Evolutionary conservation across 768 basidiomycete genomes (phyloP).

Genomic region (Lactarius quietus): DNA sequence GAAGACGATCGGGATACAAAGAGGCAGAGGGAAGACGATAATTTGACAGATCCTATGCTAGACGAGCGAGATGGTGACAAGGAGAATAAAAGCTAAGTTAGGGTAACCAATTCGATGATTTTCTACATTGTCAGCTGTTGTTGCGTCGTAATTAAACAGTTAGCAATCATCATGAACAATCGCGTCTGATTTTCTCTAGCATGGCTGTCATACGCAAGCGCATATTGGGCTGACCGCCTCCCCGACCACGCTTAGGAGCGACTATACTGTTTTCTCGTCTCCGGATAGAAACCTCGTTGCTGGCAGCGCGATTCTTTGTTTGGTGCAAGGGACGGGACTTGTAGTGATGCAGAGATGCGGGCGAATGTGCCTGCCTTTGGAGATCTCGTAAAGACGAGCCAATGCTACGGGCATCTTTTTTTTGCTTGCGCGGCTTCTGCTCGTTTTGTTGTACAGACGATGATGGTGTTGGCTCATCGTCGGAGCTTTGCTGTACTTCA

Average conservation of each 20-base stretch:
- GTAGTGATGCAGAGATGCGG: slow-evolving; percentile 52
- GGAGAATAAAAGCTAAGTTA: slow-evolving; percentile 45
- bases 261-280: slow-evolving; percentile 28
- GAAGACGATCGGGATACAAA: slow-evolving; percentile 20
- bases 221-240: slow-evolving; percentile 67
- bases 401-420: slow-evolving; percentile 10
- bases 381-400: slow-evolving; percentile 52
- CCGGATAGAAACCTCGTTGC: slow-evolving; percentile 26
- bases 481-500: slow-evolving; percentile 15
- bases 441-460: neutral
- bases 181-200: slow-evolving; percentile 80
- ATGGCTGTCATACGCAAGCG: slow-evolving; percentile 82
- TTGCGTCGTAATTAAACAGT: neutral
- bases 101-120: slow-evolving; percentile 5
- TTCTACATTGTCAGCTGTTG: neutral
- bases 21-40: slow-evolving; percentile 24
- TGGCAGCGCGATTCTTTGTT: slow-evolving; percentile 27
- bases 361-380: slow-evolving; percentile 59
- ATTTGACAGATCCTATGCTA: slow-evolving; percentile 17
- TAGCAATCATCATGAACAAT: slow-evolving; percentile 36
- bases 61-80: slow-evolving; percentile 48
- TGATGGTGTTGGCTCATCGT: neutral
- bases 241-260: slow-evolving; percentile 36
- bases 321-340: slow-evolving; percentile 44
- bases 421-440: neutral